A percentile compares a stretch with the other conserved stretches of the same genome.
phyloP scores from a whole-genome alignment of 2,329 filamentous ascomycete species.

The Clonostachys solani region DNA sequence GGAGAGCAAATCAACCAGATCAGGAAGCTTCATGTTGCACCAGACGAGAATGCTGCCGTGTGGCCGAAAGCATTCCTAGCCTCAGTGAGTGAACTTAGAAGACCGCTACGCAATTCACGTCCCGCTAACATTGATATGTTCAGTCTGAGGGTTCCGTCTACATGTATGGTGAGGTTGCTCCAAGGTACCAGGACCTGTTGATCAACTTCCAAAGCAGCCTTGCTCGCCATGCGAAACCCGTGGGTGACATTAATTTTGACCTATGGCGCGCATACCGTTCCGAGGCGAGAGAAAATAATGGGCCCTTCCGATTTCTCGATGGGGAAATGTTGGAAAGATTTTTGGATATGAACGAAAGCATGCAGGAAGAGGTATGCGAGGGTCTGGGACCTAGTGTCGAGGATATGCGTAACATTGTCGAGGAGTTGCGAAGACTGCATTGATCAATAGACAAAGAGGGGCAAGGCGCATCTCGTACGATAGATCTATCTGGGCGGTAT shows the following conservation, averaged over 20 bases:
- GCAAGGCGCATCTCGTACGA: too few relatives aligned
- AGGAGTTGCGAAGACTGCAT: slow-evolving; percentile 56
- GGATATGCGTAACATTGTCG: slow-evolving; percentile 57
- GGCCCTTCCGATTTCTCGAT: slow-evolving; percentile 84
- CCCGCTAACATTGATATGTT: background rate
- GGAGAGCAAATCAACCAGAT: slow-evolving; percentile 95
- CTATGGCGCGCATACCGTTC: slow-evolving; percentile 81
- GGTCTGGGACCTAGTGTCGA: slow-evolving; percentile 58
- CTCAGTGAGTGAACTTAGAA: slow-evolving; percentile 57
- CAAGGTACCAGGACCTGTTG: slow-evolving; percentile 71
- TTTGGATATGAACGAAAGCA: slow-evolving; percentile 61
- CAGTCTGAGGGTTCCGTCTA: slow-evolving; percentile 90
- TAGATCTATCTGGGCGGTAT: too few relatives aligned
- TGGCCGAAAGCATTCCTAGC: slow-evolving; percentile 81
- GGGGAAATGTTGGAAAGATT: slow-evolving; percentile 88
- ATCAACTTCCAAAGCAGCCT: slow-evolving; percentile 76
- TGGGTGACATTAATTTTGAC: slow-evolving; percentile 73
- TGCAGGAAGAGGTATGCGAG: slow-evolving; percentile 47
- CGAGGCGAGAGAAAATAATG: slow-evolving; percentile 65
- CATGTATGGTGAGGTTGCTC: slow-evolving; percentile 76
- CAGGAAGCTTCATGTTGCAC: slow-evolving; percentile 64
- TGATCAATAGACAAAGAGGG: background rate
- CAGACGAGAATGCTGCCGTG: slow-evolving; percentile 62
- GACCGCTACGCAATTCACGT: slow-evolving; percentile 6
- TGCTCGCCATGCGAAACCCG: slow-evolving; percentile 58